Evolutionary conservation across 2,329 filamentous ascomycete genomes (phyloP).

Genomic region (Fusarium devonianum): DNA sequence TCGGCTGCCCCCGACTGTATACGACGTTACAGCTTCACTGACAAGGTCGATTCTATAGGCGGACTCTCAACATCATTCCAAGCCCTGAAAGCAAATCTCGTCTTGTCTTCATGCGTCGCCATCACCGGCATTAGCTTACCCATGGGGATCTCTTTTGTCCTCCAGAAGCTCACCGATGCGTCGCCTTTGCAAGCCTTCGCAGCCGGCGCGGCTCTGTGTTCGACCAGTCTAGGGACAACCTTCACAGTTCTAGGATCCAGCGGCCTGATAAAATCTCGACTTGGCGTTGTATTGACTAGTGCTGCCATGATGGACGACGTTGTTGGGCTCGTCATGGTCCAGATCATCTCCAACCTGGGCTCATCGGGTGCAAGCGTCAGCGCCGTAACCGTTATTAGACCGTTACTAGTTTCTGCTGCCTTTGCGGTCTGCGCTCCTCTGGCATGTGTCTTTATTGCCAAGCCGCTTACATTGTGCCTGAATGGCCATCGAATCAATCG

Average conservation of each 20-base stretch:
- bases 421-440: slow-evolving; percentile 59
- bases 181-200: slow-evolving; percentile 71
- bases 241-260: slow-evolving; percentile 62
- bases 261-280: slow-evolving; percentile 51
- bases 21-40: background rate
- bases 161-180: slow-evolving; percentile 60
- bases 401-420: slow-evolving; percentile 56
- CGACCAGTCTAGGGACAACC: slow-evolving; percentile 75
- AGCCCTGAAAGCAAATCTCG: slow-evolving; percentile 63
- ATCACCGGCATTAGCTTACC: slow-evolving; percentile 69
- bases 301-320: slow-evolving; percentile 87
- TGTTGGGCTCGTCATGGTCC: slow-evolving; percentile 77
- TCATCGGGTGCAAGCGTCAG: slow-evolving; percentile 31
- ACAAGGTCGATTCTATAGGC: slow-evolving; percentile 49
- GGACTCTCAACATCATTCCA: slow-evolving; percentile 55
- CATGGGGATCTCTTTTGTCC: slow-evolving; percentile 70
- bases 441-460: slow-evolving; percentile 53
- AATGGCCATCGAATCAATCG: slow-evolving; percentile 43
- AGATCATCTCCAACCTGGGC: slow-evolving; percentile 73
- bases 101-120: slow-evolving; percentile 68
- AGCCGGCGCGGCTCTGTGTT: slow-evolving; percentile 75
- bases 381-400: slow-evolving; percentile 52
- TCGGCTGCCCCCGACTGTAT: no score
- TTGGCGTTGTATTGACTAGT: slow-evolving; percentile 70
- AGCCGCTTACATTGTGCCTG: slow-evolving; percentile 50